Evolutionary conservation across 1,139 yeast genomes (phyloP).

Genomic region (Debaryomyces sp.): DNA sequence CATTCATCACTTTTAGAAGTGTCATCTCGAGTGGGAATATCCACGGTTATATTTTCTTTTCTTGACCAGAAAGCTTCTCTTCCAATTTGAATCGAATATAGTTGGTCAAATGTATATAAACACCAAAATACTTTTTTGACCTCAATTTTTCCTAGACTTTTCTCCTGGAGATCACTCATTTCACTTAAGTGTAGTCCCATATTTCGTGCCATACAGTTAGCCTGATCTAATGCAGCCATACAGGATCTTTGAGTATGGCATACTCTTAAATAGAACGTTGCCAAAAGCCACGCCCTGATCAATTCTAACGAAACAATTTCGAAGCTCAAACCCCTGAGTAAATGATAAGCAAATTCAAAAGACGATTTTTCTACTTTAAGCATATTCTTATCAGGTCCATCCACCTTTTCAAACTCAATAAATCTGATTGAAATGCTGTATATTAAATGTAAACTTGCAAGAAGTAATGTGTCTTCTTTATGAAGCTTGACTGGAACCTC

Average conservation of each 20-base stretch:
- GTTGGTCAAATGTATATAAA: conserved; percentile 4
- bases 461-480: conserved; percentile 1
- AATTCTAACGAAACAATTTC: conserved; percentile 3
- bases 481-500: background rate
- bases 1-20: background rate
- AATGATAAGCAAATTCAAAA: conserved; percentile 3
- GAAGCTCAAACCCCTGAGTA: conserved; percentile 1
- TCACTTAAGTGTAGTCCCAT: conserved; percentile 2
- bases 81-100: conserved; percentile 5
- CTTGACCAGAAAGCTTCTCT: conserved; percentile 1
- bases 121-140: conserved; percentile 4
- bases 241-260: background rate
- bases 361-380: background rate
- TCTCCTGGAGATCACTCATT: background rate
- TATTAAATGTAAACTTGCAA: conserved; percentile 3
- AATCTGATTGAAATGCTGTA: conserved; percentile 2
- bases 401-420: background rate
- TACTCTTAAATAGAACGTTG: conserved; percentile 2
- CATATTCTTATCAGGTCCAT: background rate
- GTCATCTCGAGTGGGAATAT: background rate
- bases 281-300: conserved; percentile 5
- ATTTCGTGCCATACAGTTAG: conserved; percentile 2
- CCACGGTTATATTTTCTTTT: background rate
- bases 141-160: background rate
- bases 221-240: conserved; percentile 4